Base-by-base conservation (phyloP, 139 green algal species). In the Chlorella sorokiniana region DNA sequence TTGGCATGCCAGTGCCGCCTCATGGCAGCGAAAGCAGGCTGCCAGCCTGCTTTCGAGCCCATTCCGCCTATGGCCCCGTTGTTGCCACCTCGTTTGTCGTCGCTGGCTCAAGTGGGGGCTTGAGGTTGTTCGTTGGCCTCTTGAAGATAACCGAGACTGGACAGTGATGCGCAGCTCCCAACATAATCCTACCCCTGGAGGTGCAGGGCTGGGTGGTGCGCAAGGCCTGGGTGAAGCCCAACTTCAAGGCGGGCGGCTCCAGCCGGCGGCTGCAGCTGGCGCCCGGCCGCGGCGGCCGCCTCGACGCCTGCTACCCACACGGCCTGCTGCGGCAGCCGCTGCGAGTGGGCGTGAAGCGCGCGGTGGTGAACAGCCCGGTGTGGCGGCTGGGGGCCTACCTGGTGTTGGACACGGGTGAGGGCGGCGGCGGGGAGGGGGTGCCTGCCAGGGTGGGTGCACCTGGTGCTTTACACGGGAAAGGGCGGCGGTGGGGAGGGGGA, bases 311-410 rank as follows among this genome's bases (percentile, higher is more conserved):
- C 25, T 82, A 82, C 77, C 63, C 45, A 0, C 35, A 51, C 25
- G 77, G 77, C 59, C 64, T 82, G 31, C 38, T 82, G 25, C 64
- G 44, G n/a, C 68, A 67, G 63, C 77, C 63, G 77, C 35, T 82
- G 77, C 63, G 63, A 31, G 54, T 71, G 33, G 27, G 33, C 18
- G 27, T 82, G 62, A 70, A 52, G 23, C 64, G 77, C n/a, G 44
- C 27, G 8, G 77, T 76, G 64, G 35, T 75, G 11, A 44, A 42
- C 38, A n/a, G 29, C 29, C n/a, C 44, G 44, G 11, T 23, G 23
- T 87, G 83, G 83, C 61, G 42, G 31, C 71, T 72, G 27, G 62
- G 59, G 2, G 40, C 76, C 20, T 75, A 83, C 78, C 40, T 87
- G 11, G 82, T 74, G 27, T 31, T 85, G 0, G 83, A 87, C 71